Evolutionary conservation across 192 early-diverging fungal genomes (phyloP).

Genomic region (Fimicolochytrium jonesii): DNA sequence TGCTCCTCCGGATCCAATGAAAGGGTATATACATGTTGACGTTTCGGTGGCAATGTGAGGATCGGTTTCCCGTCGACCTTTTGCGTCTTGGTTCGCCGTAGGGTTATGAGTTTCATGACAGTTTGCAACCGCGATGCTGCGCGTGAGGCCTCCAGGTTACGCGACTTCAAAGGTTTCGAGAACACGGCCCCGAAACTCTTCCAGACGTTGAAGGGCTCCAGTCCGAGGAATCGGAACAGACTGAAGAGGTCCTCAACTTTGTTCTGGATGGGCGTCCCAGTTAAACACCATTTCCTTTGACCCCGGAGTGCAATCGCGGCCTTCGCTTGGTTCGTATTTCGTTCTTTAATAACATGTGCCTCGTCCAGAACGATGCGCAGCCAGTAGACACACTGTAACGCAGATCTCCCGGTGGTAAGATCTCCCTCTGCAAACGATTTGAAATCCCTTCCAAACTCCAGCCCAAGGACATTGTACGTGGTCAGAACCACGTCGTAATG

Average conservation of each 20-base stretch:
- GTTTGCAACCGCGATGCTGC: conserved; percentile 44
- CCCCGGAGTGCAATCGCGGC: conserved; percentile 67
- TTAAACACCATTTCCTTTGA: conserved; percentile 79
- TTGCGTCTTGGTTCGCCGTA: conserved; percentile 86
- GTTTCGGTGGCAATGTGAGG: conserved; percentile 65
- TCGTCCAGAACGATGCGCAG: conserved; percentile 89
- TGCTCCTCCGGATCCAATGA: conserved; percentile 37
- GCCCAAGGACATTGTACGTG: conserved; percentile 63
- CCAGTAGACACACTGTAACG: conserved; percentile 68
- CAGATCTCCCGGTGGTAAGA: not conserved
- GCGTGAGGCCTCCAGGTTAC: not conserved
- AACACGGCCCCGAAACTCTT: conserved; percentile 37
- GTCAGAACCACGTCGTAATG: conserved; percentile 66
- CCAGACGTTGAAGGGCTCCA: conserved; percentile 53
- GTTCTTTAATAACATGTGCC: conserved; percentile 88
- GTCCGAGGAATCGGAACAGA: conserved; percentile 75
- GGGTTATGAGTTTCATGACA: conserved; percentile 66
- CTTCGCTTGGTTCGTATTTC: conserved; percentile 66
- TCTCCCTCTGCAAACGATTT: too few relatives aligned
- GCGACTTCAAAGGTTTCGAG: conserved; percentile 27
- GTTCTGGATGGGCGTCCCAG: conserved; percentile 44
- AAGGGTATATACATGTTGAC: conserved; percentile 23
- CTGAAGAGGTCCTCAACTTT: conserved; percentile 64
- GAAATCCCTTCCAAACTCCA: conserved; percentile 49
- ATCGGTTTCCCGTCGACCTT: conserved; percentile 73